Evolutionary conservation across 768 basidiomycete species (phyloP).

Genomic region (Gymnopilus junonius): DNA sequence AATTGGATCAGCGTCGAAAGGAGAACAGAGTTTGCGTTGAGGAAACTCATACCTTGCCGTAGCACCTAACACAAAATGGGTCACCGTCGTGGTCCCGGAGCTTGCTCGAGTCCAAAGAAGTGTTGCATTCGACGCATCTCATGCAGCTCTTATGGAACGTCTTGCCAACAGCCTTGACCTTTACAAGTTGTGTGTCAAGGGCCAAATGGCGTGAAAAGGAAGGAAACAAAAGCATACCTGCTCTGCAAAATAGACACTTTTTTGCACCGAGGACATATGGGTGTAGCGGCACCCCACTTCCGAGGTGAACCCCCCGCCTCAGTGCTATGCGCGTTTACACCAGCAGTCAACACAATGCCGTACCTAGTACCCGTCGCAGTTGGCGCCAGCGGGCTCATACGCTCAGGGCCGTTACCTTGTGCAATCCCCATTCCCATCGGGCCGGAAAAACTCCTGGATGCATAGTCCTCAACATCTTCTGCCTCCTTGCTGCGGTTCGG

Average conservation of each 20-base stretch:
- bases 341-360: constrained; percentile 54
- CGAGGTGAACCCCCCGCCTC: constrained; percentile 43
- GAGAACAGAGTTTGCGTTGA: neutral
- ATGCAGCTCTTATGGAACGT: constrained; percentile 80
- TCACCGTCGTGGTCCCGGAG: constrained; percentile 78
- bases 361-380: constrained; percentile 69
- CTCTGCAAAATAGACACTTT: constrained; percentile 87
- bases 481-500: constrained; percentile 11
- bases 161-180: constrained; percentile 84
- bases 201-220: neutral
- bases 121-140: constrained; percentile 75
- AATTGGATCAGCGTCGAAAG: neutral
- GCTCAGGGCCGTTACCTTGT: neutral
- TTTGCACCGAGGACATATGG: constrained; percentile 71
- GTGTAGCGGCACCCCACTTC: constrained; percentile 61
- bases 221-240: constrained; percentile 48
- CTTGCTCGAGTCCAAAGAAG: constrained; percentile 69
- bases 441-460: neutral
- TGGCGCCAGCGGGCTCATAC: constrained; percentile 32
- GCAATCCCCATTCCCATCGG: neutral
- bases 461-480: constrained; percentile 1
- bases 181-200: constrained; percentile 4
- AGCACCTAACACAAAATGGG: constrained; percentile 74
- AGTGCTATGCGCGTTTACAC: constrained; percentile 36
- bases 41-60: constrained; percentile 55